Conservation (phyloP, 805 yeast genomes). For the Candida arabinofermentans region DNA sequence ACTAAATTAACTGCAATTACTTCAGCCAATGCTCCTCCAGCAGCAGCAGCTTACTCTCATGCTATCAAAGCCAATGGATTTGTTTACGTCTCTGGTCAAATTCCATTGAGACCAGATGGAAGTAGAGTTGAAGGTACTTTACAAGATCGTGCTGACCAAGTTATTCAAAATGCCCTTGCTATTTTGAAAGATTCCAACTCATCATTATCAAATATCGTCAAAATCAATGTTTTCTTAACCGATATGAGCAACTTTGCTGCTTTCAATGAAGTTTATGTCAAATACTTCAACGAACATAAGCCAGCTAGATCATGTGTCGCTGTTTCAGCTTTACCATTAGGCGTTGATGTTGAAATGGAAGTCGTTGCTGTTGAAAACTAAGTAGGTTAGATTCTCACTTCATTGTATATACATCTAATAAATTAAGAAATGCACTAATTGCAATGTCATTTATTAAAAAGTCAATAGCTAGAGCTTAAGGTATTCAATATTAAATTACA, state of each 20-base stretch:
- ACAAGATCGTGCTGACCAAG: constrained; percentile 75
- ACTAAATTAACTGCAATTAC: constrained; percentile 42
- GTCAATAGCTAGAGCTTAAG: no score
- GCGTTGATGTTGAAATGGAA: constrained; percentile 86
- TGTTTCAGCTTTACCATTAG: constrained; percentile 85
- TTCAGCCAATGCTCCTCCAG: constrained; percentile 85
- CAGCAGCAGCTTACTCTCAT: constrained; percentile 95
- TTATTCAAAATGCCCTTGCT: constrained; percentile 59
- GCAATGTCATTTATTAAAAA: no score
- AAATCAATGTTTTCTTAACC: constrained; percentile 84
- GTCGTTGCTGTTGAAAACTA: constrained; percentile 75
- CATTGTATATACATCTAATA: no score
- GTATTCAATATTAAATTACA: no score
- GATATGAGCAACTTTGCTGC: constrained; percentile 84
- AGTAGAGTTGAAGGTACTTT: constrained; percentile 74
- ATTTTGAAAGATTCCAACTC: constrained; percentile 86
- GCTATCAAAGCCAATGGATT: constrained; percentile 90
- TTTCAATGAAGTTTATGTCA: constrained; percentile 80
- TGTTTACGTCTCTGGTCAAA: constrained; percentile 91
- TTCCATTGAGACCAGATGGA: constrained; percentile 82
- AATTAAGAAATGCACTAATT: no score
- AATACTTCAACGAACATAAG: constrained; percentile 70
- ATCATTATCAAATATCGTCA: constrained; percentile 75
- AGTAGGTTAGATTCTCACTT: neutral
- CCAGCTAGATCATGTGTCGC: constrained; percentile 99